Conservation (phyloP, 2,329 filamentous ascomycete species). For the Nannizzia gypsea region DNA sequence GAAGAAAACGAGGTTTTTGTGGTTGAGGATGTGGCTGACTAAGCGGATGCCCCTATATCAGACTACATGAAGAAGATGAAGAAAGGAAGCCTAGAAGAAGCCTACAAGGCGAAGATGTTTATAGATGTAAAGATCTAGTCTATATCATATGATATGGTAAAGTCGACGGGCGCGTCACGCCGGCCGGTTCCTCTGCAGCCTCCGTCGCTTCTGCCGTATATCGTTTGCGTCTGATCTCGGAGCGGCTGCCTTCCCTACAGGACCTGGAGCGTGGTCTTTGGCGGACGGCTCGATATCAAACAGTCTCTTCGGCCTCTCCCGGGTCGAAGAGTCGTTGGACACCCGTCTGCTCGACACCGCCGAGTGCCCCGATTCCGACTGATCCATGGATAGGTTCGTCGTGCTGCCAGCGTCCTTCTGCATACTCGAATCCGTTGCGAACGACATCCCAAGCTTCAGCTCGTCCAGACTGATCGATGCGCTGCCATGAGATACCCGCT, state of each 20-base stretch:
- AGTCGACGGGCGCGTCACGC: background rate
- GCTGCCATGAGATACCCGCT: slow-evolving; percentile 49
- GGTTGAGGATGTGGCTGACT: background rate
- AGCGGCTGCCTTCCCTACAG: background rate
- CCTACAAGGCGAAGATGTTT: too few relatives aligned
- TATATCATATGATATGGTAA: background rate
- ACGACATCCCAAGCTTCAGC: slow-evolving; percentile 32
- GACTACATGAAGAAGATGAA: background rate
- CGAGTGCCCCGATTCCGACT: background rate
- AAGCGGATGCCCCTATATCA: background rate
- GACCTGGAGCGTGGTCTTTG: background rate
- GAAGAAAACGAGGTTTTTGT: slow-evolving; percentile 1
- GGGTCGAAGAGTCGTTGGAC: background rate
- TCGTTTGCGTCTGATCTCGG: background rate
- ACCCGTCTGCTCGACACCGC: background rate
- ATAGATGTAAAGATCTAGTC: background rate
- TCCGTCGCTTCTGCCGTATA: background rate
- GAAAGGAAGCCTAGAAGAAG: too few relatives aligned
- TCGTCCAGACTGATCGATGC: slow-evolving; percentile 33
- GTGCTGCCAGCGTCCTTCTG: background rate
- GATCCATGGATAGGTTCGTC: background rate
- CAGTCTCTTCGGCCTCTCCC: background rate
- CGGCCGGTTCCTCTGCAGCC: background rate
- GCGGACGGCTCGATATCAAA: background rate
- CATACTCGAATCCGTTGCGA: slow-evolving; percentile 16